Evolutionary conservation across 495 filamentous ascomycete species (phyloP).

Genomic region (Penicillium egyptiacum): DNA sequence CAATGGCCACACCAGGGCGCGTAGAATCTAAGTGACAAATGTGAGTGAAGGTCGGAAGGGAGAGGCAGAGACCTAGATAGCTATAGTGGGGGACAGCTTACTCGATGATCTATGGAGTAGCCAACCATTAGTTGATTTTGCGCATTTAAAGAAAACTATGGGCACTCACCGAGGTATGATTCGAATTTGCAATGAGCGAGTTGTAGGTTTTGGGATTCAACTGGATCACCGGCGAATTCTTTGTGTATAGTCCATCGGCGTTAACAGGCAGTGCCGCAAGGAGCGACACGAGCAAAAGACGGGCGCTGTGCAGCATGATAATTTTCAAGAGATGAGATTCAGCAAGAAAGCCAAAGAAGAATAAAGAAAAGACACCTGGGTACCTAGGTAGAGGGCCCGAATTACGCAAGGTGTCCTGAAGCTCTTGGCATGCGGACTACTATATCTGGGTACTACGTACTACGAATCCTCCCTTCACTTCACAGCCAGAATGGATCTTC

Average conservation of each 20-base stretch:
- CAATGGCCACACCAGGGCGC: constrained; percentile 97
- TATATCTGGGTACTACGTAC: not conserved
- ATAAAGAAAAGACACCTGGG: constrained; percentile 13
- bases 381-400: constrained; percentile 4
- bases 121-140: constrained; percentile 21
- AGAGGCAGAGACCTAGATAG: constrained; percentile 3
- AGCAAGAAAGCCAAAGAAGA: constrained; percentile 3
- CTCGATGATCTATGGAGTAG: constrained; percentile 60
- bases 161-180: constrained; percentile 78
- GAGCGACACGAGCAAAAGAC: constrained; percentile 46
- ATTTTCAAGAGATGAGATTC: not conserved
- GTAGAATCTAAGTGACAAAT: constrained; percentile 68
- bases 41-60: constrained; percentile 16
- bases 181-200: constrained; percentile 81
- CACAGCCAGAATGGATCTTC: no score
- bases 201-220: constrained; percentile 82
- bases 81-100: constrained; percentile 43
- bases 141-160: not conserved
- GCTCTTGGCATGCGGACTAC: constrained; percentile 42
- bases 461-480: no score
- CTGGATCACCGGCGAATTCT: constrained; percentile 84
- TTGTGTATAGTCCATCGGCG: constrained; percentile 75
- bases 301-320: constrained; percentile 28
- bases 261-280: constrained; percentile 61
- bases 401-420: constrained; percentile 50